Conservation (phyloP, 2,329 filamentous ascomycete genomes). For the Aspergillus oerlinghausenensis region DNA sequence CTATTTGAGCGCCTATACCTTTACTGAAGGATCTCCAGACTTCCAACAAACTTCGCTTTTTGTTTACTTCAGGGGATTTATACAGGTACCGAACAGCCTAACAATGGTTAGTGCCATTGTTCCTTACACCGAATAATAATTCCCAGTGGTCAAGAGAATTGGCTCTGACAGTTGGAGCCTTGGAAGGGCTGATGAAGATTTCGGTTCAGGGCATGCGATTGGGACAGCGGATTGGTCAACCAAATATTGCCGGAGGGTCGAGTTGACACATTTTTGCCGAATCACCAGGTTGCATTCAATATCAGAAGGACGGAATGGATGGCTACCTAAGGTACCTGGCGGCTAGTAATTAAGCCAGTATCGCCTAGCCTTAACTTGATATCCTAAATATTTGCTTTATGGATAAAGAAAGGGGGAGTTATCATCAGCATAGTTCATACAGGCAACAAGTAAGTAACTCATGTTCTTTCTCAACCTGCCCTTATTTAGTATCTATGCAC, state of each 20-base stretch:
- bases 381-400: background rate
- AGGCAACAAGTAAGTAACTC: background rate
- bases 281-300: constrained; percentile 10
- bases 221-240: constrained; percentile 20
- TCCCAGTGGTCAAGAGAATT: constrained; percentile 17
- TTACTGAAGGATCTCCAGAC: too few species aligned
- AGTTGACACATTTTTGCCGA: constrained; percentile 8
- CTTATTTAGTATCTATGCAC: background rate
- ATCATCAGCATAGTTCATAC: background rate
- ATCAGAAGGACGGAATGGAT: constrained; percentile 1
- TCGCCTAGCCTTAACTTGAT: background rate
- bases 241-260: constrained; percentile 6
- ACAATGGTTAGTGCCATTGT: background rate
- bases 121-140: constrained; percentile 20
- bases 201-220: constrained; percentile 18
- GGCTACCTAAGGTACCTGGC: constrained; percentile 8
- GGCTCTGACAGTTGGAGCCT: constrained; percentile 24
- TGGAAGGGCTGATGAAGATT: constrained; percentile 28
- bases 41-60: background rate
- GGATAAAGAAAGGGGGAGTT: background rate
- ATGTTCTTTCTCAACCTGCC: background rate
- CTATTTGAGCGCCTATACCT: background rate
- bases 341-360: constrained; percentile 4
- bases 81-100: background rate
- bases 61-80: background rate